Evolutionary conservation across 805 yeast genomes (phyloP).

Genomic region (Schwanniomyces yamadae): DNA sequence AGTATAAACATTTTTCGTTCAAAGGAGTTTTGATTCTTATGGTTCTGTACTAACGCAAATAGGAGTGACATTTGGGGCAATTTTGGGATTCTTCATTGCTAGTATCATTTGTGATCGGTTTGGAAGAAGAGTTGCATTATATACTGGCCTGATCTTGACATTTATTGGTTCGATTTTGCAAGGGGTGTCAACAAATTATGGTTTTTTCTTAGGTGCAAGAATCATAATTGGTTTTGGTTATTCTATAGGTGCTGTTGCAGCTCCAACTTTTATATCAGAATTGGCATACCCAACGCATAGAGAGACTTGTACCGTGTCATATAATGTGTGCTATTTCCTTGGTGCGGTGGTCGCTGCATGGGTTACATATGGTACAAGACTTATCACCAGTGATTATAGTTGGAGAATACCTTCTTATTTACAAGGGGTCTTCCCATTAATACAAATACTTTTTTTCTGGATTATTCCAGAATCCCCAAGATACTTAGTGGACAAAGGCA

Average conservation of each 20-base stretch:
- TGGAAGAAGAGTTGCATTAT: slow-evolving; percentile 38
- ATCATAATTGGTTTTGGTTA: slow-evolving; percentile 48
- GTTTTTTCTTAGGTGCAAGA: slow-evolving; percentile 45
- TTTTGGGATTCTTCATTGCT: slow-evolving; percentile 28
- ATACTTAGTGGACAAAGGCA: slow-evolving; percentile 40
- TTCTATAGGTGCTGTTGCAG: slow-evolving; percentile 40
- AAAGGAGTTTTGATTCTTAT: too few species aligned
- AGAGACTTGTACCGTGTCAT: slow-evolving; percentile 42
- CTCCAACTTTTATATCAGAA: slow-evolving; percentile 52
- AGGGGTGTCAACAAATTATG: slow-evolving; percentile 35
- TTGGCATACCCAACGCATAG: slow-evolving; percentile 48
- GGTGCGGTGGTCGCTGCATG: slow-evolving; percentile 55
- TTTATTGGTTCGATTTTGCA: slow-evolving; percentile 37
- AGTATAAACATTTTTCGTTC: too few species aligned
- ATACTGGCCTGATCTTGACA: slow-evolving; percentile 23
- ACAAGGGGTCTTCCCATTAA: slow-evolving; percentile 48
- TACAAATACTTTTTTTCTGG: slow-evolving; percentile 37
- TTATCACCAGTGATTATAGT: slow-evolving; percentile 30
- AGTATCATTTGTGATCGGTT: slow-evolving; percentile 32
- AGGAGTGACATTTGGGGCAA: slow-evolving; percentile 44
- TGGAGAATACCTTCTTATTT: slow-evolving; percentile 58
- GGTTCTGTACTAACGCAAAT: too few species aligned
- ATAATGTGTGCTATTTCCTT: slow-evolving; percentile 51
- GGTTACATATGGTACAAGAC: slow-evolving; percentile 48
- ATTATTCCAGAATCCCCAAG: slow-evolving; percentile 53